These are phyloP conservation scores for Cardiospermum halicacabum DNA, from an alignment of 345 rosid species.

Conservation along the genomic window DNA sequence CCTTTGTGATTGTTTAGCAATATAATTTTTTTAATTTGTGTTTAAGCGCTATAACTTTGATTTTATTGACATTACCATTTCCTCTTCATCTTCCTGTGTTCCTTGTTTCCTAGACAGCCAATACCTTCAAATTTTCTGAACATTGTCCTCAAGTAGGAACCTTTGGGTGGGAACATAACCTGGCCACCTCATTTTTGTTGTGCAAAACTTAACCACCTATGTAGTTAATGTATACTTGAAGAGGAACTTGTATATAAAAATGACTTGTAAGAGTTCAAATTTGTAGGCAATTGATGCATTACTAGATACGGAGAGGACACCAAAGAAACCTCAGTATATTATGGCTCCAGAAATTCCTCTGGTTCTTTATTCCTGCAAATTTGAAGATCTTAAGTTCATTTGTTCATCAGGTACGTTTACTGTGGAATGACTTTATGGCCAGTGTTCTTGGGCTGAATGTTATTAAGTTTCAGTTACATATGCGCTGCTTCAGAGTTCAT, in stretches of 20 bases:
- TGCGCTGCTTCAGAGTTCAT: neutral
- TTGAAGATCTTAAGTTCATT: conserved; percentile 57
- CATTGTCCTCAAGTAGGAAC: conserved; percentile 14
- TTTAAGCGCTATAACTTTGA: neutral
- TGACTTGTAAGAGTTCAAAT: conserved; percentile 11
- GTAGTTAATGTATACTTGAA: conserved; percentile 5
- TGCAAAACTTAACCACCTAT: neutral
- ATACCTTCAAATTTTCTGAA: neutral
- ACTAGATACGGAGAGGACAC: conserved; percentile 54
- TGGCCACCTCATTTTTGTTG: conserved; percentile 1
- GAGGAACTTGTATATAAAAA: conserved; percentile 1
- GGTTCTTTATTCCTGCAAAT: conserved; percentile 75
- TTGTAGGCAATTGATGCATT: conserved; percentile 65
- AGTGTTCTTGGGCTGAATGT: neutral
- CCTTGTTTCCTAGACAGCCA: no score
- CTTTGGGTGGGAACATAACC: neutral
- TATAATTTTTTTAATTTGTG: conserved; percentile 10
- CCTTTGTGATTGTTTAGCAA: conserved; percentile 8
- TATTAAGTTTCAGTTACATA: neutral
- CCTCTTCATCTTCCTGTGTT: no score
- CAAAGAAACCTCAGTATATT: conserved; percentile 73
- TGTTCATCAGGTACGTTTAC: conserved; percentile 66
- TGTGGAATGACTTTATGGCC: neutral
- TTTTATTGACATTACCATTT: neutral
- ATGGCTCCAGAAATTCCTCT: conserved; percentile 85